Evolutionary conservation across 2,329 filamentous ascomycete genomes (phyloP), one percentile per base, ranked within the genome.

Genomic region (Cladophialophora yegresii): DNA sequence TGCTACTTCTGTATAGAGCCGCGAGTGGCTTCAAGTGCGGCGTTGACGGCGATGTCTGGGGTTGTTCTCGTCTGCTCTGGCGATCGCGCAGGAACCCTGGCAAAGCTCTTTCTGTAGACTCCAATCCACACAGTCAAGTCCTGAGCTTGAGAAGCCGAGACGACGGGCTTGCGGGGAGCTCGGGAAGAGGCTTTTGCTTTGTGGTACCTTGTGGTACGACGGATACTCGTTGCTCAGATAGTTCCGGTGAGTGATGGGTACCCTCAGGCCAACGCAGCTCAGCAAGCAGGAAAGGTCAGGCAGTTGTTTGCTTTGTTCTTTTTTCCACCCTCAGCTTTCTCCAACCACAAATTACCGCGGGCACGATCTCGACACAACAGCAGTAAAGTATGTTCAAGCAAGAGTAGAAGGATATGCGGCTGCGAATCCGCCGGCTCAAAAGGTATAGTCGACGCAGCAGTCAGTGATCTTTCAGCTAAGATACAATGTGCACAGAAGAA

Each of bases 101-200:
- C 53, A 49, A 55, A 45, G 23, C 43, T 62, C 59, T 45, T 62
- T 36, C 61, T 36, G 45, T 43, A 60, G 22, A 66, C 63, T 66
- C 63, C 63, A 56, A 63, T 62, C 61, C 63, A 66, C 45, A 43
- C 43, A 10, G 32, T 61, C 40, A 50, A 59, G 32, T 47, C 32
- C 30, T 51, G 49, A 13, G 28, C 9, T 54, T 43, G 12, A 43
- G 16, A 30, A n/a, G 47, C 23, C 50, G 20, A n/a, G 43, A 20
- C 22, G 47, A 57, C 32, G 50, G 33, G 32, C 45, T 62, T 63
- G 59, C 63, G 64, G 57, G 64, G 45, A 63, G 64, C 30, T 58
- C 57, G 58, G 58, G 57, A 61, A 55, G 51, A 61, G 50, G 50
- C 6, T 32, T 56, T 33, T 4, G 33, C 54, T 12, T 22, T 53